Conservation (phyloP, 2,329 filamentous ascomycete genomes). For the Sarocladium kiliense region DNA sequence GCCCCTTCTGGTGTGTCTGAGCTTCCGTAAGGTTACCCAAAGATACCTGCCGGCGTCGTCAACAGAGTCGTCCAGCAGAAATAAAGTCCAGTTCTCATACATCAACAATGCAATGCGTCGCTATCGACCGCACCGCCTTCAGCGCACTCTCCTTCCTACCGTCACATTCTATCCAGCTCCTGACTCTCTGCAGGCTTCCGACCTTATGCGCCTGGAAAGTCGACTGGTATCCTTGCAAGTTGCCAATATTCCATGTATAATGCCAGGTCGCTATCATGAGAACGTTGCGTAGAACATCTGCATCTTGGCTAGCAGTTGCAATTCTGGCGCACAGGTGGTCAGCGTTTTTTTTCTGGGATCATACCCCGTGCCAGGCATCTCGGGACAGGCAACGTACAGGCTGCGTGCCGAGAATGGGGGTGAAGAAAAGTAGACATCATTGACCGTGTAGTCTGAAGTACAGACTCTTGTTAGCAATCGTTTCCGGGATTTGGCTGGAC, state of each 20-base stretch:
- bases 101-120: constrained; percentile 1
- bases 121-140: background rate
- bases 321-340: background rate
- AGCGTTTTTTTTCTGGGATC: too few species aligned
- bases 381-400: background rate
- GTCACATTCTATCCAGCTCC: background rate
- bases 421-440: background rate
- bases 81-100: too few species aligned
- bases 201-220: background rate
- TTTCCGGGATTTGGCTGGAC: background rate
- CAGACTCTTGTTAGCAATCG: background rate
- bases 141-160: background rate
- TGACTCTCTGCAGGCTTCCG: background rate
- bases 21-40: background rate
- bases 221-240: background rate
- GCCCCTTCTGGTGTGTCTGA: background rate
- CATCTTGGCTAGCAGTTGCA: constrained; percentile 1
- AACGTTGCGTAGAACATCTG: background rate
- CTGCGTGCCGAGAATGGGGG: background rate
- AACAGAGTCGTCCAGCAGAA: too few species aligned
- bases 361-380: background rate
- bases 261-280: background rate
- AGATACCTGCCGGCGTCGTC: background rate
- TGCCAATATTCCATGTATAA: background rate
- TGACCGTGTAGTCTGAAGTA: background rate